phyloP scores from a whole-genome alignment of 768 basidiomycete species.

The Calocera cornea region DNA sequence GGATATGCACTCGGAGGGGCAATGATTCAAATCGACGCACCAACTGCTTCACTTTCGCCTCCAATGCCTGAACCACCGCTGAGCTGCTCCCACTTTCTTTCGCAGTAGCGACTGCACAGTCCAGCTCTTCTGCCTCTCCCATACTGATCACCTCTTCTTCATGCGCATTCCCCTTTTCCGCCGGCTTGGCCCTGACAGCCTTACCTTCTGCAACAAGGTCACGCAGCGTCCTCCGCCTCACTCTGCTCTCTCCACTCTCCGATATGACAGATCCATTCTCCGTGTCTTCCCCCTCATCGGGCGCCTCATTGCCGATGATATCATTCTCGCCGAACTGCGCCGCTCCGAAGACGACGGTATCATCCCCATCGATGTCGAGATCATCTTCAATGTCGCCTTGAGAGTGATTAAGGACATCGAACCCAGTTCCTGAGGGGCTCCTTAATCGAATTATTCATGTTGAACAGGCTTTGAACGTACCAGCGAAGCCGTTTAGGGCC shows the following conservation, averaged over 20 bases:
- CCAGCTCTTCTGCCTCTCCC: constrained; percentile 28
- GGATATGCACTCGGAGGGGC: constrained; percentile 5
- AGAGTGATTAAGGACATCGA: constrained; percentile 44
- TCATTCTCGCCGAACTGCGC: constrained; percentile 68
- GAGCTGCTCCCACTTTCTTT: constrained; percentile 35
- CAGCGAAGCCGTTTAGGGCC: constrained; percentile 26
- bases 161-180: background rate
- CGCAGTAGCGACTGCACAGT: constrained; percentile 38
- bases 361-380: constrained; percentile 68
- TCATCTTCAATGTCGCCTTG: constrained; percentile 62
- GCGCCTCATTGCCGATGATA: constrained; percentile 30
- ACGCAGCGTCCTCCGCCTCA: constrained; percentile 29
- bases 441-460: no score
- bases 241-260: constrained; percentile 19
- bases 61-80: constrained; percentile 42
- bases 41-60: constrained; percentile 45
- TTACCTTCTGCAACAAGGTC: constrained; percentile 45
- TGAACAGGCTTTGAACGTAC: constrained; percentile 15
- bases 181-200: constrained; percentile 15
- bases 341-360: constrained; percentile 49
- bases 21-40: constrained; percentile 26
- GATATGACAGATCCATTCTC: constrained; percentile 24
- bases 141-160: background rate
- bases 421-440: constrained; percentile 75
- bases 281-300: constrained; percentile 20